A percentile compares a stretch with the other conserved stretches of the same genome.
These are phyloP conservation scores for Phytophthora sojae DNA, from an alignment of 352 stramenopile species.

Conservation along the genomic window DNA sequence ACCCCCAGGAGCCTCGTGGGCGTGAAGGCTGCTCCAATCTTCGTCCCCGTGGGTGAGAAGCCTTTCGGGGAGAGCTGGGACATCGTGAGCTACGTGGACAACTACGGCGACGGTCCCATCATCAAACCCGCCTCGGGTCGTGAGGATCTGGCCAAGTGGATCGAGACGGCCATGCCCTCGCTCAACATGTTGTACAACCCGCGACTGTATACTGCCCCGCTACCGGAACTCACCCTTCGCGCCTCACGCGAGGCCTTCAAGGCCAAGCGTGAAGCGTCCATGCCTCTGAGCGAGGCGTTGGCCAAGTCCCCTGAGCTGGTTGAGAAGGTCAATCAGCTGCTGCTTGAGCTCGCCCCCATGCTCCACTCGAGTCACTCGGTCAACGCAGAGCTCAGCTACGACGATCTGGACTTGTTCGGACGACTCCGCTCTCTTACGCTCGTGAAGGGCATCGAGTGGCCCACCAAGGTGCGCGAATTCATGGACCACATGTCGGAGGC, in stretches of 20 bases:
- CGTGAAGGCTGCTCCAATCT: constrained; percentile 51
- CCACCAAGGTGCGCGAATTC: constrained; percentile 56
- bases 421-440: constrained; percentile 53
- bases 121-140: constrained; percentile 41
- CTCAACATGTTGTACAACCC: constrained; percentile 50
- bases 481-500: constrained; percentile 47
- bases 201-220: constrained; percentile 39
- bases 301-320: constrained; percentile 50
- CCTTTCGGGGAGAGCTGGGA: constrained; percentile 60
- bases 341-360: constrained; percentile 44
- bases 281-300: constrained; percentile 43
- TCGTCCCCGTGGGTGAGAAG: constrained; percentile 41
- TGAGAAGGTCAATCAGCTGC: constrained; percentile 40
- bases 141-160: constrained; percentile 54
- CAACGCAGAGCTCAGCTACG: constrained; percentile 58
- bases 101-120: constrained; percentile 46
- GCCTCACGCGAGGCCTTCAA: constrained; percentile 54
- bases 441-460: constrained; percentile 56
- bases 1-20: constrained; percentile 53
- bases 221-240: constrained; percentile 51
- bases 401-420: constrained; percentile 61
- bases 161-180: constrained; percentile 27
- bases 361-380: constrained; percentile 47
- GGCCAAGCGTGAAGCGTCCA: constrained; percentile 44
- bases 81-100: constrained; percentile 58